Percentiles rank a stretch among this genome's conserved stretches.
Evolutionary conservation across 345 rosid species (phyloP).

Genomic region (Brassica cretica): DNA sequence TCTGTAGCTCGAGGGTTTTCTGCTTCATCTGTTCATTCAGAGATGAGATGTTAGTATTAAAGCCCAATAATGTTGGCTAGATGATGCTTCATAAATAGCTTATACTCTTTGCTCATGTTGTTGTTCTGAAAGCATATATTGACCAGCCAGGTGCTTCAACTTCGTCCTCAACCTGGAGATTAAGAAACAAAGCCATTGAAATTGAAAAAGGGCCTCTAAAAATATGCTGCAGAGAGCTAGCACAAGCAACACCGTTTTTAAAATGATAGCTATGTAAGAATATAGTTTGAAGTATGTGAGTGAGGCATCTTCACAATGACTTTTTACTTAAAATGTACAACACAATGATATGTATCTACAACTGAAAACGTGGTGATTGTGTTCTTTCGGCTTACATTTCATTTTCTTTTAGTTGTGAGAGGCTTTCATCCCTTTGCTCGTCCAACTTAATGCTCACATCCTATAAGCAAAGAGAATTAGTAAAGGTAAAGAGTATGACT

Average conservation of each 20-base stretch:
- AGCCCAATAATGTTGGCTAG: not conserved
- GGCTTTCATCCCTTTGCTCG: conserved; percentile 80
- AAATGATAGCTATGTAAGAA: not conserved
- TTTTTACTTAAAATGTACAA: not conserved
- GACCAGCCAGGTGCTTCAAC: conserved; percentile 88
- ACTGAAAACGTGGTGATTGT: not conserved
- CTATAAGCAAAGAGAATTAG: conserved; percentile 43
- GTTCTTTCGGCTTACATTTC: conserved; percentile 66
- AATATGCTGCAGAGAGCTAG: not conserved
- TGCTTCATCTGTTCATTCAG: conserved; percentile 70
- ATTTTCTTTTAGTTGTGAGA: conserved; percentile 85
- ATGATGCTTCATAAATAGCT: conserved; percentile 12
- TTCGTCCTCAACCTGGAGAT: conserved; percentile 70
- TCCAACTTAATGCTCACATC: conserved; percentile 89
- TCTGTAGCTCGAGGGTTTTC: conserved; percentile 79
- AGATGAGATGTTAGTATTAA: conserved; percentile 18
- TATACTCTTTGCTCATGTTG: conserved; percentile 74
- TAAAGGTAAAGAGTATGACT: not conserved
- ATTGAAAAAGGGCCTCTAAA: not conserved
- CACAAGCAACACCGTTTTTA: not conserved
- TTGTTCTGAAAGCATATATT: conserved; percentile 76
- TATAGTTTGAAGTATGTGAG: not conserved
- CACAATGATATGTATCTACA: not conserved
- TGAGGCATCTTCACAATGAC: not conserved
- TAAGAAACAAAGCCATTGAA: conserved; percentile 21